These are phyloP conservation scores for Sporisorium graminicola DNA, from an alignment of 1,284 basidiomycete genomes.

Conservation along the genomic window DNA sequence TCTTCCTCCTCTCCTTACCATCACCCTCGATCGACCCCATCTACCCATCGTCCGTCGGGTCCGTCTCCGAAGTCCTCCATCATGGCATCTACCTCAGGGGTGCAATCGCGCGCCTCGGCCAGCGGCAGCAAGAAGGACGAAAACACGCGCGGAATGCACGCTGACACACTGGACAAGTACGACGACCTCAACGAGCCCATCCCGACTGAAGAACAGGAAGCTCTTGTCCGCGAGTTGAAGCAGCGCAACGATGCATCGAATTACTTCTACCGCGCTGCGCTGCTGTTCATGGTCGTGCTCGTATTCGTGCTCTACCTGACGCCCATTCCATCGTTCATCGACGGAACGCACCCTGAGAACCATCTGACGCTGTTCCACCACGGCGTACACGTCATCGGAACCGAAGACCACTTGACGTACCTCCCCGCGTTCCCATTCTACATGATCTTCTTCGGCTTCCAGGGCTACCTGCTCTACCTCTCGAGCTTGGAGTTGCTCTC, in stretches of 20 bases:
- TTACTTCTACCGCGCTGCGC: slow-evolving; percentile 58
- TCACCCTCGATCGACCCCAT: neutral
- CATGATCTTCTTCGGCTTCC: slow-evolving; percentile 53
- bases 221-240: slow-evolving; percentile 56
- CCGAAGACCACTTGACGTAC: slow-evolving; percentile 64
- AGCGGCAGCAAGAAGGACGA: neutral
- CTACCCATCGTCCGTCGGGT: neutral
- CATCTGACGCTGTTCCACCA: slow-evolving; percentile 64
- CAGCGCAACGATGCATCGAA: slow-evolving; percentile 59
- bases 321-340: slow-evolving; percentile 64
- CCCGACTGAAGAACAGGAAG: slow-evolving; percentile 60
- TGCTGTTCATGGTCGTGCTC: slow-evolving; percentile 56
- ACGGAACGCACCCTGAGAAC: slow-evolving; percentile 65
- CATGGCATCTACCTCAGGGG: slow-evolving; percentile 13
- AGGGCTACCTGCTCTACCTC: slow-evolving; percentile 54
- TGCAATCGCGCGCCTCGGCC: slow-evolving; percentile 17
- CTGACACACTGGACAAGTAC: slow-evolving; percentile 49
- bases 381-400: slow-evolving; percentile 57
- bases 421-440: slow-evolving; percentile 68
- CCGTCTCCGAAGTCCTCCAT: neutral
- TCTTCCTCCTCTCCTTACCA: neutral
- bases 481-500: slow-evolving; percentile 51
- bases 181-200: slow-evolving; percentile 53
- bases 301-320: slow-evolving; percentile 61
- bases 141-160: slow-evolving; percentile 23